These are phyloP conservation scores for Ensete ventricosum DNA, from an alignment of 176 grass and related monocot species.

Conservation along the genomic window DNA sequence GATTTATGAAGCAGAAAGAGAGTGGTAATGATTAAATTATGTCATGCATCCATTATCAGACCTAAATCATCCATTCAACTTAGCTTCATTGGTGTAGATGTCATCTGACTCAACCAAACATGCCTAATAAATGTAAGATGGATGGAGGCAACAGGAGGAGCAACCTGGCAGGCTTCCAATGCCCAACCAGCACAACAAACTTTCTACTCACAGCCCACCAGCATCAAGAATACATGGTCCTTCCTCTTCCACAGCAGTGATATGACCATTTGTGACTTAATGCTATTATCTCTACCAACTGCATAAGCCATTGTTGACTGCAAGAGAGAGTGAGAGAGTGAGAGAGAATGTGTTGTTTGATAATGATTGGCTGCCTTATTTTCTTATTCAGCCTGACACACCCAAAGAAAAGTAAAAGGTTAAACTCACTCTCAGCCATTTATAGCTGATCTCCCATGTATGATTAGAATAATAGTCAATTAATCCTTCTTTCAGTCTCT, in stretches of 20 bases:
- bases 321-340: background rate
- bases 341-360: background rate
- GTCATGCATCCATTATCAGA: too few relatives aligned
- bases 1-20: background rate
- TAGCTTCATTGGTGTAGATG: background rate
- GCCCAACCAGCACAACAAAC: background rate
- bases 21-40: background rate
- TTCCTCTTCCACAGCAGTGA: background rate
- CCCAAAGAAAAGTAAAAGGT: too few relatives aligned
- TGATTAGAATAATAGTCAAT: too few relatives aligned
- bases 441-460: background rate
- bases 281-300: background rate
- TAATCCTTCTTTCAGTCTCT: background rate
- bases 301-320: too few relatives aligned
- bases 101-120: background rate
- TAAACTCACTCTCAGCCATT: background rate
- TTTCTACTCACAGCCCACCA: background rate
- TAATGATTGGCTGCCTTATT: background rate
- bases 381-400: too few relatives aligned
- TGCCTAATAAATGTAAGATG: background rate
- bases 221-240: background rate
- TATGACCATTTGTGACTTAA: background rate
- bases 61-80: too few relatives aligned
- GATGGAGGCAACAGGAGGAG: background rate
- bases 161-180: background rate